Evolutionary conservation across 2,329 filamentous ascomycete species (phyloP), one percentile per base, ranked within the genome.

Genomic region (Pseudogymnoascus verrucosus): DNA sequence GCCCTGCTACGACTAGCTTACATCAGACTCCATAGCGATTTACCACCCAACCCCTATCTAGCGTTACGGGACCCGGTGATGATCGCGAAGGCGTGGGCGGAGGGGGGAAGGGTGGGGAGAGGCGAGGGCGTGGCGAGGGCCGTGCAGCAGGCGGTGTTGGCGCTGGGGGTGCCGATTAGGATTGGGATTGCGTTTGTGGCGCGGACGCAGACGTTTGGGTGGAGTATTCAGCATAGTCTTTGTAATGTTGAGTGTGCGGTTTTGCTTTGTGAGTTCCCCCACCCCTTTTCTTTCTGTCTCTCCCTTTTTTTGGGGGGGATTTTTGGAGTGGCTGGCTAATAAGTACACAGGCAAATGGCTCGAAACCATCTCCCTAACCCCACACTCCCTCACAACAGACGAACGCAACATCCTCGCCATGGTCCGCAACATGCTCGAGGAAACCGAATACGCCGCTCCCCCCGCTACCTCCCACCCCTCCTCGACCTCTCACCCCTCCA

Each of bases 61-160:
- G 86, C 89, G 69, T 88, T 84, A 6, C 79, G 87, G 34, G 87
- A 90, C 69, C 82, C 85, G 1, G 75, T 79, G 57, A 73, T 83
- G 28, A 86, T 90, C 65, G 86, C 86, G 1, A 79, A 80, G 39
- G 82, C 84, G 1, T 81, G 90, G 66, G 80, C 80, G 62, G 79
- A 82, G 59, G 83, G 83, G 16, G 84, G 85, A 0, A 76, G 82
- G 26, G 79, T 88, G 10, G 78, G 82, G 19, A 80, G 87, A 61
- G 86, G 82, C 62, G 76, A 81, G 19, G 82, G 84, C 34, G 78
- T 89, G 23, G 85, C 84, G 36, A 78, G 85, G 54, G 87, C 87
- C 0, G 82, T 89, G 0, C 80, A 88, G 28, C 87, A 90, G 69
- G 84, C 86, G 1, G 84, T 87, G 28, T 87, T 89, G 70, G 86